Conservation (phyloP, 768 basidiomycete genomes). For the Lentinus brumalis region DNA sequence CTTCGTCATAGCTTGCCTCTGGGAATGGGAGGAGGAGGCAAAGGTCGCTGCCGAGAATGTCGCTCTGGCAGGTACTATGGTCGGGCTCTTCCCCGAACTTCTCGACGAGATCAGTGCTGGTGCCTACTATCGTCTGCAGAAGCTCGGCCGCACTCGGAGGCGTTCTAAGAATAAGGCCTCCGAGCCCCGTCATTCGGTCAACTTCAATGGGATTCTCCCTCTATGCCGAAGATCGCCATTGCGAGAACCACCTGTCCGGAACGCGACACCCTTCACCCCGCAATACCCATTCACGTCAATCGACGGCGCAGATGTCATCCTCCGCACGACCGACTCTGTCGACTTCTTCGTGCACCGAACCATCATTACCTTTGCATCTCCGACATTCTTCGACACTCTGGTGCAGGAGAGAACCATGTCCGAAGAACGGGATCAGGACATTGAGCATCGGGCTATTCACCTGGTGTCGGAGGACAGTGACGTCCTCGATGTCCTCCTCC, state of each 20-base stretch:
- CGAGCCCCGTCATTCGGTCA: neutral
- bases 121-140: conserved; percentile 2
- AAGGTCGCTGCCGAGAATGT: conserved; percentile 2
- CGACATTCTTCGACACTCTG: conserved; percentile 41
- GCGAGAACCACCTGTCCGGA: too few species aligned
- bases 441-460: too few species aligned
- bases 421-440: neutral
- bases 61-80: too few species aligned
- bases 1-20: conserved; percentile 37
- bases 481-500: neutral
- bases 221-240: neutral
- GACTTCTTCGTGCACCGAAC: neutral
- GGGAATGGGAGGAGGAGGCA: conserved; percentile 32
- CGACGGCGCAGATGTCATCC: conserved; percentile 7
- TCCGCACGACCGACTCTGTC: conserved; percentile 11
- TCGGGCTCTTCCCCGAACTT: neutral
- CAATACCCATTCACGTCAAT: too few species aligned
- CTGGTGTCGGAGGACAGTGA: neutral
- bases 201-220: neutral
- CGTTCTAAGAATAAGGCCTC: too few species aligned
- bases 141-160: neutral
- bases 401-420: conserved; percentile 38
- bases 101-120: conserved; percentile 3
- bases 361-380: neutral
- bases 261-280: too few species aligned